Evolutionary conservation across 2,329 filamentous ascomycete genomes (phyloP).

Genomic region (Trichoderma atroviride): DNA sequence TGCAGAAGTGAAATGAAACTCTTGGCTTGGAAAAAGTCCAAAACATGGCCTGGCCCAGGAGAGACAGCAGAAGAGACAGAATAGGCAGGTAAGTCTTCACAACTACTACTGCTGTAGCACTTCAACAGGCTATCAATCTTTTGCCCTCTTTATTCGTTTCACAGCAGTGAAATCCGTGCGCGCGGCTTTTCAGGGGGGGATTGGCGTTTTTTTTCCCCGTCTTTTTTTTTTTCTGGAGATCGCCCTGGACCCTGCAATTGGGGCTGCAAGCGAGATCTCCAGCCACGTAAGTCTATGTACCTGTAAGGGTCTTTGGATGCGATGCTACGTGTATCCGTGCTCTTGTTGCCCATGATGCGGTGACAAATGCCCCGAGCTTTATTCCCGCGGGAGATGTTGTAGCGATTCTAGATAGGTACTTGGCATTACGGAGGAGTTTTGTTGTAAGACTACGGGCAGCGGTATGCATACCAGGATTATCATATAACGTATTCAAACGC

Average conservation of each 20-base stretch:
- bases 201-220: not conserved
- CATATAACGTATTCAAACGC: not conserved
- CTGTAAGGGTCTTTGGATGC: not conserved
- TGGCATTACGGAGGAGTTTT: not conserved
- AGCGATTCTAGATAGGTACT: not conserved
- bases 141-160: not conserved
- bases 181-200: conserved; percentile 4
- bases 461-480: not conserved
- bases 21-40: not conserved
- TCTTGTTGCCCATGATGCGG: not conserved
- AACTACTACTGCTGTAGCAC: too few relatives aligned
- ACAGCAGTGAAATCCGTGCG: not conserved
- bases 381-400: not conserved
- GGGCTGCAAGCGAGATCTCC: conserved; percentile 20
- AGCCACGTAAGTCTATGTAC: conserved; percentile 8
- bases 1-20: not conserved
- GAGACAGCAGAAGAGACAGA: not conserved
- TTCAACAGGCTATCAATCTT: not conserved
- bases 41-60: not conserved
- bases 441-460: too few relatives aligned
- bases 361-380: not conserved
- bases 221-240: conserved; percentile 11
- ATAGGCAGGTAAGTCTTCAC: not conserved
- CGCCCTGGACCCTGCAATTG: conserved; percentile 10
- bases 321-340: not conserved